Conservation (phyloP, 129 eudicot genomes). For the carrot (Daucus carota) region DH1_v3.0 NC_030385.2:4584001-4584500, state of each 20-base stretch:
- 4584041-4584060: not conserved
- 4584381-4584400: not conserved
- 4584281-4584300: too few relatives aligned
- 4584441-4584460: not conserved
- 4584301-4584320: not conserved
- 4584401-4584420: not conserved
- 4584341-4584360: not conserved
- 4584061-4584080: not conserved
- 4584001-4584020: too few relatives aligned
- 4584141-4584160: slow-evolving; percentile 1
- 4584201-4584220: not conserved
- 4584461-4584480: not conserved
- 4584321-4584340: not conserved
- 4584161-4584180: slow-evolving; percentile 10
- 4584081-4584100: slow-evolving; percentile 3
- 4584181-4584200: slow-evolving; percentile 11
- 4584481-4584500: not conserved
- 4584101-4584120: slow-evolving; percentile 7
- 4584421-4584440: not conserved
- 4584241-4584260: not conserved
- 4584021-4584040: not conserved
- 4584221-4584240: not conserved
- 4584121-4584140: not conserved
- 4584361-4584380: not conserved
- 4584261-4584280: too few relatives aligned